These are phyloP conservation scores for Ogataea wickerhamii DNA, from an alignment of 805 yeast genomes.

Conservation along the genomic window DNA sequence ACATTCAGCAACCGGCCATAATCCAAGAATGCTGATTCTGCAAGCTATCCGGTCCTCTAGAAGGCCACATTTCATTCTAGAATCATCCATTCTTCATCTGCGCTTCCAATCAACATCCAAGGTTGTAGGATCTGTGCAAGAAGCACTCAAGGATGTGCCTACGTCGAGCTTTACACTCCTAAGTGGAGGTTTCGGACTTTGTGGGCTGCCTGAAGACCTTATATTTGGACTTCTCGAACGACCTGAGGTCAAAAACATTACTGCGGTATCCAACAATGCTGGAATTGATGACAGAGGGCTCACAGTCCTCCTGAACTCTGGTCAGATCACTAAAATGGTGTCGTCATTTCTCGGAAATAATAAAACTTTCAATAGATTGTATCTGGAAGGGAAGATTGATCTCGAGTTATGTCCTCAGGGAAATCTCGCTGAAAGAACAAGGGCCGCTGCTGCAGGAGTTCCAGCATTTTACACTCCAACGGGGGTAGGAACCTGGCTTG, in stretches of 20 bases:
- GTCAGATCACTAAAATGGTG: constrained; percentile 43
- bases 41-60: no score
- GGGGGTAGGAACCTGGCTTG: constrained; percentile 51
- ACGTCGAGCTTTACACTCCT: constrained; percentile 33
- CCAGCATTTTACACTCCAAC: constrained; percentile 50
- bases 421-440: constrained; percentile 44
- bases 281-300: constrained; percentile 45
- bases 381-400: constrained; percentile 41
- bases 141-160: constrained; percentile 31
- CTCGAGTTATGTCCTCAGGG: constrained; percentile 51
- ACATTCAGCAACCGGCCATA: no score
- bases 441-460: constrained; percentile 48
- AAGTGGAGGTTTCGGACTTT: constrained; percentile 49
- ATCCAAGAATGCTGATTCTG: no score
- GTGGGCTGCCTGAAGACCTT: constrained; percentile 46
- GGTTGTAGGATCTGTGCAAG: constrained; percentile 22
- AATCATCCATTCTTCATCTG: not conserved
- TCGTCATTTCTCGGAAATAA: constrained; percentile 47
- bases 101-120: constrained; percentile 4
- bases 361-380: constrained; percentile 38
- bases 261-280: constrained; percentile 47
- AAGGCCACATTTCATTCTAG: no score
- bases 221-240: constrained; percentile 36
- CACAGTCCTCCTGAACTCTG: constrained; percentile 37
- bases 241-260: constrained; percentile 34